Percentiles rank a stretch among this genome's conserved stretches.
Conservation (phyloP, 805 yeast species). For the Yarrowia alimentaria region DNA sequence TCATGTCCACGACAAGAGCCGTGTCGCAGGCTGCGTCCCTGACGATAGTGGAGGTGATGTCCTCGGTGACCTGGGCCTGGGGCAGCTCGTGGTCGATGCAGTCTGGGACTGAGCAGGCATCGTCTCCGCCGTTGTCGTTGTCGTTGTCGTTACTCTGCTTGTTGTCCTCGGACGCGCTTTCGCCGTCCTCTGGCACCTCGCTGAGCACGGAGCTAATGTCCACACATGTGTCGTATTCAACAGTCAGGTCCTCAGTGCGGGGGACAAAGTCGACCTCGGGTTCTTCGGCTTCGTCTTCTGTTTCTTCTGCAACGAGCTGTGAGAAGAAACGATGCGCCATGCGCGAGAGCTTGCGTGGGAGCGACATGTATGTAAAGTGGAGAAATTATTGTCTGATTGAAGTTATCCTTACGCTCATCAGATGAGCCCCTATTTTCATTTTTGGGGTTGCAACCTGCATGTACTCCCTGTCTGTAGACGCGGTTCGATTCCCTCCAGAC, state of each 20-base stretch:
- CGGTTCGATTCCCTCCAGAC: slow-evolving; percentile 19
- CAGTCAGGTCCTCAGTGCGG: slow-evolving; percentile 3
- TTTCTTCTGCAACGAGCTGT: slow-evolving; percentile 8
- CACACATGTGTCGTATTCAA: slow-evolving; percentile 18
- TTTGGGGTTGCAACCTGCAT: slow-evolving; percentile 13
- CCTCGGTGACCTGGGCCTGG: neutral
- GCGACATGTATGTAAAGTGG: neutral
- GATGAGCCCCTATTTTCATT: slow-evolving; percentile 19
- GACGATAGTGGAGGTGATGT: slow-evolving; percentile 1
- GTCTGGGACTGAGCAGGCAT: neutral
- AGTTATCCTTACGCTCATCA: neutral
- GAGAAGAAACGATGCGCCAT: slow-evolving; percentile 19
- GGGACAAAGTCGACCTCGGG: slow-evolving; percentile 6
- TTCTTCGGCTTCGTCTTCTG: slow-evolving; percentile 3
- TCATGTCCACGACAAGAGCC: too few relatives aligned
- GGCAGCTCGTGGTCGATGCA: neutral
- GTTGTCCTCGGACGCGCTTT: neutral
- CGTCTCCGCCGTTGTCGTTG: neutral
- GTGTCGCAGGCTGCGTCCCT: too few relatives aligned
- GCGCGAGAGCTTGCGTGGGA: slow-evolving; percentile 7
- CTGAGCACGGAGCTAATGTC: slow-evolving; percentile 6
- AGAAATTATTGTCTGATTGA: neutral
- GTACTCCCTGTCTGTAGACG: slow-evolving; percentile 3
- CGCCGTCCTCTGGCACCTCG: neutral
- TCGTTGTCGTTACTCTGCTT: too few relatives aligned